phyloP scores from a whole-genome alignment of 1,284 basidiomycete species.

The Cryptococcus sp. region DNA sequence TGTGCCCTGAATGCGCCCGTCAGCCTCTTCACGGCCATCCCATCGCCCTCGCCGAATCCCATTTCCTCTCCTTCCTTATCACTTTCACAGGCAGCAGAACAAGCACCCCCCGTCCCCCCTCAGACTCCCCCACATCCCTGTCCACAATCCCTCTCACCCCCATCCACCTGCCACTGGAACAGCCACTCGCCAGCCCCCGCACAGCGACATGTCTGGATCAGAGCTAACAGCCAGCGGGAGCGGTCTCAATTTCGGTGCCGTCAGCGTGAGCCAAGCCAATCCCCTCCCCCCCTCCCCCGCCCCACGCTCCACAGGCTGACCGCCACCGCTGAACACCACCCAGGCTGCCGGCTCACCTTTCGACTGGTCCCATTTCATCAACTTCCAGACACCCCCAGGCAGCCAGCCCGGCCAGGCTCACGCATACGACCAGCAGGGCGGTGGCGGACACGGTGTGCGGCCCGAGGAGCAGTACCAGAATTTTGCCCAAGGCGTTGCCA shows the following conservation, averaged over 20 bases:
- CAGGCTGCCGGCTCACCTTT: constrained; percentile 27
- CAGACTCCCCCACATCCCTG: not conserved
- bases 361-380: constrained; percentile 40
- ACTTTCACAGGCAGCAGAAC: too few relatives aligned
- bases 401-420: not conserved
- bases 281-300: not conserved
- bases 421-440: constrained; percentile 2
- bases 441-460: not conserved
- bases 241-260: not conserved
- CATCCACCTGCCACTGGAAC: too few relatives aligned
- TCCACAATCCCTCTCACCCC: too few relatives aligned
- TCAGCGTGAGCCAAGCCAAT: not conserved
- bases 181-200: not conserved
- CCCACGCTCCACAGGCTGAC: too few relatives aligned
- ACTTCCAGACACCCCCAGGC: constrained; percentile 37
- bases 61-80: too few relatives aligned
- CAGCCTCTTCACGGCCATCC: too few relatives aligned
- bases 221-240: not conserved
- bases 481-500: constrained; percentile 28
- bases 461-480: constrained; percentile 13
- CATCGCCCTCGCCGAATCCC: too few relatives aligned
- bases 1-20: too few relatives aligned
- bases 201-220: not conserved
- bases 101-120: too few relatives aligned
- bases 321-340: too few relatives aligned